Base-by-base conservation (phyloP, 2,329 filamentous ascomycete genomes). In the Fusarium siculi region DNA sequence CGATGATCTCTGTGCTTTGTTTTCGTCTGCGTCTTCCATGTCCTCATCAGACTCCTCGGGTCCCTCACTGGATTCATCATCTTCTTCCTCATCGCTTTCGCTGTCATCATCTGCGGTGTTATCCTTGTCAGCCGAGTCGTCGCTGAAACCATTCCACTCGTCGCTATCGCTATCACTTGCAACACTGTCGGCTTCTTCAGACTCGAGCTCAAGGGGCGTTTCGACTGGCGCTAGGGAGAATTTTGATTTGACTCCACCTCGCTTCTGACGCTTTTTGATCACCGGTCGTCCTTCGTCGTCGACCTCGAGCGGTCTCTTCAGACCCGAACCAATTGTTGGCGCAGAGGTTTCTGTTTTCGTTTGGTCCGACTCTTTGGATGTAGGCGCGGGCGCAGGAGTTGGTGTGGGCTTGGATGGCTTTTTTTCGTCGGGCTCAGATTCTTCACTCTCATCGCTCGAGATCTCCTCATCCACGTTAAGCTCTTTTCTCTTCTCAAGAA, bases 261-360 rank as follows among this genome's bases (percentile, higher is more conserved):
- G 87, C 74, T 92, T 92, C 81, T 96, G 95, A 57, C 94, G 89
- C 80, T 94, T 96, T 78, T 93, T 92, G 57, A 98, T 90, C 6
- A 97, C 85, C 0, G 96, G 96, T 62, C 90, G 90, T 11, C 96
- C 94, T 66, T 92, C 90, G 3, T 93, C 91, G 70, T 94, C 94
- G 15, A 94, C 75, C 49, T 97, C 93, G 16, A 99, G 85, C 3
- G 95, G 94, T 46, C 95, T 89, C 81, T 98, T 98, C 66, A 99
- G 82, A 11, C 96, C 96, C 68, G 91, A 92, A 25, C 96, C 96
- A 59, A 90, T 83, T 5, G 66, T 44, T 32, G 70, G 50, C 11
- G 68, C 34, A 49, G 40, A 63, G 14, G 36, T 47, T 9, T 52
- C 43, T 25, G 63, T 36, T 32, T 74, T 71, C 5, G 61, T 28